phyloP scores from a whole-genome alignment of 192 early-diverging fungal species.

The Cetraspora pellucida region DNA sequence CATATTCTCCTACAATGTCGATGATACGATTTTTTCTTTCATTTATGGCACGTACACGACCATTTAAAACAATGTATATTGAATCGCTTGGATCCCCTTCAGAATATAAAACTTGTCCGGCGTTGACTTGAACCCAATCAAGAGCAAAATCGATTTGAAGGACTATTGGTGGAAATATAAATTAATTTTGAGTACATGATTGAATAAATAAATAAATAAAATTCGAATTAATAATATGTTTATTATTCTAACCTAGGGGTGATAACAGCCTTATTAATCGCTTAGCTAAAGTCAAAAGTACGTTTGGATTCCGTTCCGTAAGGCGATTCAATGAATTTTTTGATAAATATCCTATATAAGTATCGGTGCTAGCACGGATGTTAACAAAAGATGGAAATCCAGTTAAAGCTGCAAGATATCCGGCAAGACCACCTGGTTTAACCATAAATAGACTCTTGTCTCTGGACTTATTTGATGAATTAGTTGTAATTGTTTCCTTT shows the following conservation, averaged over 20 bases:
- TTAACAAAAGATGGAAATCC: constrained; percentile 89
- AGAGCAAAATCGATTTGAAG: constrained; percentile 82
- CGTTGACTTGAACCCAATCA: constrained; percentile 95
- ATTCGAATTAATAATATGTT: no score
- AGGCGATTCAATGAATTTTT: constrained; percentile 82
- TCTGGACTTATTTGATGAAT: constrained; percentile 22
- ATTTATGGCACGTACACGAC: constrained; percentile 86
- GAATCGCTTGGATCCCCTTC: constrained; percentile 86
- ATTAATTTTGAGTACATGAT: no score
- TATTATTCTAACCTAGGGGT: constrained; percentile 65
- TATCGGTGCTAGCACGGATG: constrained; percentile 75
- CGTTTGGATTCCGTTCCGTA: constrained; percentile 80
- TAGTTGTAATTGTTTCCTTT: constrained; percentile 45
- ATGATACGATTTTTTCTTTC: constrained; percentile 67
- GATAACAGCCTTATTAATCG: constrained; percentile 81
- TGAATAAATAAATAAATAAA: no score
- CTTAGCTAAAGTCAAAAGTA: constrained; percentile 85
- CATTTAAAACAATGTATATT: constrained; percentile 91
- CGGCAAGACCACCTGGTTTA: constrained; percentile 84
- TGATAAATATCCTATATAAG: constrained; percentile 86
- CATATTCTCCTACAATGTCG: constrained; percentile 88
- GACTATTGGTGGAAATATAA: constrained; percentile 34
- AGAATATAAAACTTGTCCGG: constrained; percentile 89
- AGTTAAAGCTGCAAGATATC: constrained; percentile 90
- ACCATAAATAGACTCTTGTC: constrained; percentile 64